A percentile compares a stretch with the other conserved stretches of the same genome.
phyloP scores from a whole-genome alignment of 768 basidiomycete genomes.

The Rhodotorula diobovata region DNA sequence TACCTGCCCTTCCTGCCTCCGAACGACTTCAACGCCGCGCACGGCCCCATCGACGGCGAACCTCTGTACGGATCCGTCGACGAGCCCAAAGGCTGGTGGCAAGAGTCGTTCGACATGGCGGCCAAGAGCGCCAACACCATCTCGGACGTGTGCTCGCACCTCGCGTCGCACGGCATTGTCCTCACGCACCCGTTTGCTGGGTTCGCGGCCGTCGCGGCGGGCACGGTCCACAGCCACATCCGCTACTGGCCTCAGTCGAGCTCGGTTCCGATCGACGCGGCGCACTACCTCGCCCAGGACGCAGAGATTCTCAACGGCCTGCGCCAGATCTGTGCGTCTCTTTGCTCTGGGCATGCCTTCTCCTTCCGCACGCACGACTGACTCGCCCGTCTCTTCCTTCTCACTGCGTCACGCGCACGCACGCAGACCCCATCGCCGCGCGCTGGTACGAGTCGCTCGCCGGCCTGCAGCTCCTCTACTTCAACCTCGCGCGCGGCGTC shows the following conservation, averaged over 20 bases:
- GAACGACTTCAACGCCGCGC: constrained; percentile 27
- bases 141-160: constrained; percentile 31
- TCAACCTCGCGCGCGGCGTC: constrained; percentile 30
- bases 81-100: constrained; percentile 27
- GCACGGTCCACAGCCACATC: constrained; percentile 31
- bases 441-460: constrained; percentile 35
- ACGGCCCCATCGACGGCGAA: constrained; percentile 37
- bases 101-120: constrained; percentile 31
- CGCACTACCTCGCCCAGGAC: constrained; percentile 26
- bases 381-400: too few species aligned
- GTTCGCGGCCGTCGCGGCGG: constrained; percentile 29
- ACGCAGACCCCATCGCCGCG: constrained; percentile 32
- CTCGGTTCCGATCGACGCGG: constrained; percentile 3
- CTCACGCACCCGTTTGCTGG: constrained; percentile 35
- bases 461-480: constrained; percentile 35
- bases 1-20: constrained; percentile 39
- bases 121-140: constrained; percentile 20
- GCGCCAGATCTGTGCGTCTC: constrained; percentile 22
- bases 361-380: too few species aligned
- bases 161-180: constrained; percentile 27
- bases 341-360: not conserved
- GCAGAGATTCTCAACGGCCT: constrained; percentile 23
- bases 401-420: not conserved
- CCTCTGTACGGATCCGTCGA: constrained; percentile 19
- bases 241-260: constrained; percentile 33